Percentiles rank a stretch among this genome's conserved stretches.
phyloP scores from a whole-genome alignment of 208 protist genomes.

The Ichthyophonus hoferi region DNA sequence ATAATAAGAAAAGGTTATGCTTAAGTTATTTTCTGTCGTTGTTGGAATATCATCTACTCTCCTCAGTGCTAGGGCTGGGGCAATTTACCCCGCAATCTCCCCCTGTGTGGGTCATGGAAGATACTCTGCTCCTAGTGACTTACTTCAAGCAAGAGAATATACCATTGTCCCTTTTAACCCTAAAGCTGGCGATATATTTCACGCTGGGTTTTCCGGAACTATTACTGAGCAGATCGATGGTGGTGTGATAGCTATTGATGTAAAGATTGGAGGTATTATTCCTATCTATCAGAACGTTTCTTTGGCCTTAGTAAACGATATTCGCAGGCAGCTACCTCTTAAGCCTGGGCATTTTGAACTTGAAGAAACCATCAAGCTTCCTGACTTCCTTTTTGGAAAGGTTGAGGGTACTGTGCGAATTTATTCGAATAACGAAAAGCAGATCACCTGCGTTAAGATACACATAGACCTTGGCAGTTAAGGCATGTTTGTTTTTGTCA shows the following conservation, averaged over 20 bases:
- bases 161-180: not conserved
- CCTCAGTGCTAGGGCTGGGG: too few species aligned
- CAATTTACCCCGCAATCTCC: not conserved
- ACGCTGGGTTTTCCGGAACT: not conserved
- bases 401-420: not conserved
- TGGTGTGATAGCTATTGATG: not conserved
- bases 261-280: not conserved
- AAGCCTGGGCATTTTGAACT: not conserved
- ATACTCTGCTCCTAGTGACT: not conserved
- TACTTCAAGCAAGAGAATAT: not conserved
- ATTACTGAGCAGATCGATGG: not conserved
- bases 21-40: too few species aligned
- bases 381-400: slow-evolving; percentile 8
- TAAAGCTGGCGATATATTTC: not conserved
- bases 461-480: not conserved
- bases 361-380: not conserved
- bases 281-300: slow-evolving; percentile 2
- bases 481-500: too few species aligned
- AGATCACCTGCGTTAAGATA: slow-evolving; percentile 17
- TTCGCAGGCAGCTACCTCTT: not conserved
- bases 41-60: too few species aligned
- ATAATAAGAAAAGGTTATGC: too few species aligned
- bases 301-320: not conserved
- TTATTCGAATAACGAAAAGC: not conserved
- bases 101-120: not conserved